Conservation (phyloP, 2,329 filamentous ascomycete species). For the Penicillium sp. region DNA sequence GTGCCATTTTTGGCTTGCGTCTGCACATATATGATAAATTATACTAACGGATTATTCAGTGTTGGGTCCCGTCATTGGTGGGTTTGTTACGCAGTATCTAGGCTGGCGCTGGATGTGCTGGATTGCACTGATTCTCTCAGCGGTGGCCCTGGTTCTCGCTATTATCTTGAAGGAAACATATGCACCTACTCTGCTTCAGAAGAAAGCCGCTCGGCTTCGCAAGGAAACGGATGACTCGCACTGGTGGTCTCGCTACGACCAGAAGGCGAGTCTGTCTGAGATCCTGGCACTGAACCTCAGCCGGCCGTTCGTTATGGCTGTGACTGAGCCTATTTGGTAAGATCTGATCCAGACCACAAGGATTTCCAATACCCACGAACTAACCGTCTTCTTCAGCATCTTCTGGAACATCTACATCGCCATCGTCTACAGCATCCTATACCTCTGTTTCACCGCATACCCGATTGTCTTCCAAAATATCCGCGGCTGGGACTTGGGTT, state of each 20-base stretch:
- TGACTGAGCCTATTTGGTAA: conserved; percentile 84
- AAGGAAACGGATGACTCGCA: conserved; percentile 73
- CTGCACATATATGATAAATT: neutral
- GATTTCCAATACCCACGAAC: neutral
- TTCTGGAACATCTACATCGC: conserved; percentile 75
- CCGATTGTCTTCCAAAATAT: conserved; percentile 78
- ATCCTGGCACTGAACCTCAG: conserved; percentile 77
- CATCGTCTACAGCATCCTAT: conserved; percentile 83
- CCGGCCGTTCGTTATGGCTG: conserved; percentile 76
- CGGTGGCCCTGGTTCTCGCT: conserved; percentile 65
- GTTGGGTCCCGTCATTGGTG: conserved; percentile 75
- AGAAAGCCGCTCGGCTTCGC: conserved; percentile 67
- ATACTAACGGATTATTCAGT: conserved; percentile 34
- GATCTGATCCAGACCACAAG: conserved; percentile 23
- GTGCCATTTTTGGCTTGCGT: conserved; percentile 14
- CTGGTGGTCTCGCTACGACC: conserved; percentile 83
- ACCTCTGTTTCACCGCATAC: conserved; percentile 89
- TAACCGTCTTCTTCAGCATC: conserved; percentile 58
- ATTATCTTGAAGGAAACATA: conserved; percentile 75
- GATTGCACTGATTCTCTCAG: conserved; percentile 76
- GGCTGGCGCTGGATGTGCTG: conserved; percentile 91
- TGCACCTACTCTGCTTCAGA: conserved; percentile 70
- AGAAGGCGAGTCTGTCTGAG: conserved; percentile 67
- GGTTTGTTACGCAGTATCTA: conserved; percentile 71
- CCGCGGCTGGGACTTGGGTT: conserved; percentile 77